A percentile compares a stretch with the other conserved stretches of the same genome.
These are phyloP conservation scores for Aspergillus sclerotialis DNA, from an alignment of 2,329 filamentous ascomycete genomes.

Conservation along the genomic window DNA sequence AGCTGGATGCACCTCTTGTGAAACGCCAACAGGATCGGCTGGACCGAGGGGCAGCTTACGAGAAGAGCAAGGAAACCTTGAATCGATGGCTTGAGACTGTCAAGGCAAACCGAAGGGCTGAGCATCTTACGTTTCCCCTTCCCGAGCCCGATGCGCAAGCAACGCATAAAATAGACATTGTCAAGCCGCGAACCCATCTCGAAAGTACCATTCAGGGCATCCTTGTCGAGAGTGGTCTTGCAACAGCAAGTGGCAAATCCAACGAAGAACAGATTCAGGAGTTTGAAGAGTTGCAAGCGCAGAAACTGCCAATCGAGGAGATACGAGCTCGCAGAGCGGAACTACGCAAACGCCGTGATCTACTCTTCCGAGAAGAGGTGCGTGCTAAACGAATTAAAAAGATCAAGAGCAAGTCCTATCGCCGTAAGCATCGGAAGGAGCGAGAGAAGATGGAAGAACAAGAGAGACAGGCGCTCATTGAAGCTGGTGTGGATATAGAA, in stretches of 20 bases:
- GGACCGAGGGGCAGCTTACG: slow-evolving; percentile 73
- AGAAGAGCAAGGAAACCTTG: slow-evolving; percentile 85
- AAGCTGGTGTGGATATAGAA: slow-evolving; percentile 53
- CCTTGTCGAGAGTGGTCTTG: slow-evolving; percentile 77
- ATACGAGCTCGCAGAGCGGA: slow-evolving; percentile 66
- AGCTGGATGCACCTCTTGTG: slow-evolving; percentile 73
- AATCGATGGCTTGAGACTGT: slow-evolving; percentile 92
- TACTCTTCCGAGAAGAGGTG: slow-evolving; percentile 81
- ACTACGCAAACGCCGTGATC: slow-evolving; percentile 71
- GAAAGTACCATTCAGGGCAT: slow-evolving; percentile 83
- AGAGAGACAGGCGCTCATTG: slow-evolving; percentile 51
- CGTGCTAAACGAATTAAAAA: slow-evolving; percentile 92
- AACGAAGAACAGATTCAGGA: slow-evolving; percentile 61
- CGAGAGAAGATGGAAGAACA: slow-evolving; percentile 52
- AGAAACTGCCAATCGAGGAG: slow-evolving; percentile 65
- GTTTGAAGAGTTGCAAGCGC: slow-evolving; percentile 62
- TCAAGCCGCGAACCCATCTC: slow-evolving; percentile 68
- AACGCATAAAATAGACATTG: slow-evolving; percentile 48
- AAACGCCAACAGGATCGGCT: slow-evolving; percentile 81
- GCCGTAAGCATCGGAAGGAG: slow-evolving; percentile 81
- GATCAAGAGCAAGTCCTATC: slow-evolving; percentile 96
- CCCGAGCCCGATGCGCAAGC: slow-evolving; percentile 59
- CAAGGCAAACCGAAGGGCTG: slow-evolving; percentile 84
- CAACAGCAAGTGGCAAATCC: slow-evolving; percentile 51
- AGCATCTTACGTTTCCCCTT: slow-evolving; percentile 83